Evolutionary conservation across 371 early-diverging fungal genomes (phyloP).

Genomic region (Apophysomyces trapeziformis): DNA sequence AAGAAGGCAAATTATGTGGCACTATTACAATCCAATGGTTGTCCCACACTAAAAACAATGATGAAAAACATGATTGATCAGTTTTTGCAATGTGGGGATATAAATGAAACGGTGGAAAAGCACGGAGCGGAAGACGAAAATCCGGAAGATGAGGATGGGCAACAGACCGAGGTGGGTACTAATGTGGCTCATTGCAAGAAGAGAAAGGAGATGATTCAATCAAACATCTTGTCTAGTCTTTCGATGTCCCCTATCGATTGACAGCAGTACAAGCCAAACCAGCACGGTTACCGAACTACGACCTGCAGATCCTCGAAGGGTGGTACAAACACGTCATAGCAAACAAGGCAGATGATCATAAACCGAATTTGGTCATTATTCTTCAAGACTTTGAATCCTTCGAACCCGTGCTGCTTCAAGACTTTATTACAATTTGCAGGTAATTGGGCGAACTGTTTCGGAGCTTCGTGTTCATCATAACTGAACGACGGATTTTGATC

Average conservation of each 20-base stretch:
- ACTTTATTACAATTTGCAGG: slow-evolving; percentile 79
- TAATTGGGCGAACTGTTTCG: slow-evolving; percentile 15
- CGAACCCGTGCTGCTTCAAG: slow-evolving; percentile 68
- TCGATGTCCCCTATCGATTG: not conserved
- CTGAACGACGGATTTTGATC: not conserved
- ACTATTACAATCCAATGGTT: slow-evolving; percentile 69
- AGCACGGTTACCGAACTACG: slow-evolving; percentile 51
- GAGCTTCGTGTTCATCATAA: not conserved
- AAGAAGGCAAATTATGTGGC: slow-evolving; percentile 54
- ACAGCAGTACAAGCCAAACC: slow-evolving; percentile 11
- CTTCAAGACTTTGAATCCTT: slow-evolving; percentile 92
- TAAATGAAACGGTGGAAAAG: slow-evolving; percentile 23
- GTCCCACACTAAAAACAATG: slow-evolving; percentile 57
- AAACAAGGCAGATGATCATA: slow-evolving; percentile 2
- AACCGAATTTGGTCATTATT: slow-evolving; percentile 69
- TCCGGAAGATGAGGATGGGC: slow-evolving; percentile 22
- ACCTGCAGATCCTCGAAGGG: slow-evolving; percentile 64
- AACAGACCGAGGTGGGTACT: slow-evolving; percentile 8
- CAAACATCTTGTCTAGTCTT: not conserved
- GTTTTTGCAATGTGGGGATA: slow-evolving; percentile 42
- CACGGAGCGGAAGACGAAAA: slow-evolving; percentile 30
- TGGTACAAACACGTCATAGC: slow-evolving; percentile 60
- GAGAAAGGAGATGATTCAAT: not conserved
- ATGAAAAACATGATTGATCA: slow-evolving; percentile 67
- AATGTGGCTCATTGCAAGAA: not conserved